phyloP scores from a whole-genome alignment of 2,329 filamentous ascomycete species.

The Aureobasidium sp. region DNA sequence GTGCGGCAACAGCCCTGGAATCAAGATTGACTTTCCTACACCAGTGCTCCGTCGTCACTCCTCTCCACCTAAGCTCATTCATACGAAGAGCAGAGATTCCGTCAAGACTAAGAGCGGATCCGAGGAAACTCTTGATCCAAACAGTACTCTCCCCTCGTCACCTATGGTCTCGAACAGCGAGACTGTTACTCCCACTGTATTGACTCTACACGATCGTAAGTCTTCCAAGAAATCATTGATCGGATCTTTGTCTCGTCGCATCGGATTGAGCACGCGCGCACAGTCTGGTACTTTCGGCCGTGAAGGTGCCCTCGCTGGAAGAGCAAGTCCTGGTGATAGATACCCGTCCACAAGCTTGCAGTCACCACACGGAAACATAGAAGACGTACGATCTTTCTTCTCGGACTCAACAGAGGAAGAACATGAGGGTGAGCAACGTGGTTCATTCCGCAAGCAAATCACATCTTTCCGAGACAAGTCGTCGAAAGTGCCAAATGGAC shows the following conservation, averaged over 20 bases:
- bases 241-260: slow-evolving; percentile 26
- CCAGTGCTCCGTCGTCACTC: slow-evolving; percentile 23
- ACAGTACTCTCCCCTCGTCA: slow-evolving; percentile 11
- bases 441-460: slow-evolving; percentile 27
- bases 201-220: slow-evolving; percentile 24
- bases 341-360: slow-evolving; percentile 40
- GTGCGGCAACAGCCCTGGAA: slow-evolving; percentile 28
- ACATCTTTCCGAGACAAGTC: slow-evolving; percentile 21
- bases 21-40: slow-evolving; percentile 30
- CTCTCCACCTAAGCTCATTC: slow-evolving; percentile 20
- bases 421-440: slow-evolving; percentile 16
- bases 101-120: not conserved
- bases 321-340: slow-evolving; percentile 31
- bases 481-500: slow-evolving; percentile 13
- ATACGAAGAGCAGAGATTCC: slow-evolving; percentile 10
- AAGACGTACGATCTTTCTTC: slow-evolving; percentile 35
- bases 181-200: slow-evolving; percentile 11
- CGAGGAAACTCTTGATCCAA: slow-evolving; percentile 1
- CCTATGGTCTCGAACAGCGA: slow-evolving; percentile 6
- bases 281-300: slow-evolving; percentile 1
- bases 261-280: slow-evolving; percentile 18
- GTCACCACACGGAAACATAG: slow-evolving; percentile 32
- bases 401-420: slow-evolving; percentile 30
- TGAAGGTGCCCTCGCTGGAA: slow-evolving; percentile 3
- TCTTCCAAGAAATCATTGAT: slow-evolving; percentile 28